A percentile compares a stretch with the other conserved stretches of the same genome.
phyloP scores from a whole-genome alignment of 768 basidiomycete genomes.

The Xerocomellus chrysenteron region DNA sequence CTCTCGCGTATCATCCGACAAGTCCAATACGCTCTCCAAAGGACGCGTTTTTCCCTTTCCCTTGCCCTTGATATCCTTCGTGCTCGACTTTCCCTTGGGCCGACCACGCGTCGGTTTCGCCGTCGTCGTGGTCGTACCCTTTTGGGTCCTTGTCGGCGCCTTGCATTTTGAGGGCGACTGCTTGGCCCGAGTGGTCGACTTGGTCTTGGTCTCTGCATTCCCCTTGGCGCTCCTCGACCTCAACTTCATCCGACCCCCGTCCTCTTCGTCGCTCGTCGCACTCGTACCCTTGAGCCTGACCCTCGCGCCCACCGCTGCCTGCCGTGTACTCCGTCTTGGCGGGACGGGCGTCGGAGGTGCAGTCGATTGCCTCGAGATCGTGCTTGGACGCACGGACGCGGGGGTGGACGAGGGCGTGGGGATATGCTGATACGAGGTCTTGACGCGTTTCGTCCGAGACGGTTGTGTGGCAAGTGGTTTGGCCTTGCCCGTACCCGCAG shows the following conservation, averaged over 20 bases:
- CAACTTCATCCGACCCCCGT: slow-evolving; percentile 15
- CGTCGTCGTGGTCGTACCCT: not conserved
- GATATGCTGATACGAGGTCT: slow-evolving; percentile 19
- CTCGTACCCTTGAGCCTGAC: slow-evolving; percentile 1
- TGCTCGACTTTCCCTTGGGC: slow-evolving; percentile 14
- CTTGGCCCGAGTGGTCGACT: slow-evolving; percentile 7
- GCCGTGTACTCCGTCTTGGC: slow-evolving; percentile 27
- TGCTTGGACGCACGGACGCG: not conserved
- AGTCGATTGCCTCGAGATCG: slow-evolving; percentile 9
- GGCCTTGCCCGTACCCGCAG: not conserved
- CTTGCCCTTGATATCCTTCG: slow-evolving; percentile 26
- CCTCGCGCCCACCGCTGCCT: slow-evolving; percentile 22
- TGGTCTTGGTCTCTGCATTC: slow-evolving; percentile 5
- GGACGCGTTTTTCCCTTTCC: slow-evolving; percentile 27
- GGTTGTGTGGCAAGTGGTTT: not conserved
- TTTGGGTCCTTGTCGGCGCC: slow-evolving; percentile 8
- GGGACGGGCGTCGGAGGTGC: slow-evolving; percentile 19
- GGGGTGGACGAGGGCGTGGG: slow-evolving; percentile 30
- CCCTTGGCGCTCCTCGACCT: slow-evolving; percentile 15
- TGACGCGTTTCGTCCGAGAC: slow-evolving; percentile 17
- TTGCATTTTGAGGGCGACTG: slow-evolving; percentile 12
- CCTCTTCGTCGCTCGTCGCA: slow-evolving; percentile 10
- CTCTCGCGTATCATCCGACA: slow-evolving; percentile 34
- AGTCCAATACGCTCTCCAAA: slow-evolving; percentile 24
- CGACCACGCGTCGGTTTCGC: slow-evolving; percentile 19